A percentile compares a stretch with the other conserved stretches of the same genome.
Conservation (phyloP, 257 asterid genomes). For the Galeopsis tetrahit region DNA sequence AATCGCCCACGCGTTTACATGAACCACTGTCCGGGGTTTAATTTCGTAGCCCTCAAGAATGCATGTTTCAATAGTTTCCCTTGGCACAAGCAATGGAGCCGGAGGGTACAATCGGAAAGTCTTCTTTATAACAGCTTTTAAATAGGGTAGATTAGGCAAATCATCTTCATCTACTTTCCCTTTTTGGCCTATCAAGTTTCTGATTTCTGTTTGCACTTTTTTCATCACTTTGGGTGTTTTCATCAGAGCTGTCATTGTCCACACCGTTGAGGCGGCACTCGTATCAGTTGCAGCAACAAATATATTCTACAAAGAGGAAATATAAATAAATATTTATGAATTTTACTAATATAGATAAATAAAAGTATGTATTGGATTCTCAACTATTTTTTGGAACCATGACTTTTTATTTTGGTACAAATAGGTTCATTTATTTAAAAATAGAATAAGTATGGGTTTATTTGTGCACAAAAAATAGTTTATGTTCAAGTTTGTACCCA, state of each 20-base stretch:
- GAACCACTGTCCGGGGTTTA: slow-evolving; percentile 17
- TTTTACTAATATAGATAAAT: too few relatives aligned
- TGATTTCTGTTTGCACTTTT: slow-evolving; percentile 13
- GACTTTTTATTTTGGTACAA: too few relatives aligned
- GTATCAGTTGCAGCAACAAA: slow-evolving; percentile 14
- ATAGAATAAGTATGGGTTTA: too few relatives aligned
- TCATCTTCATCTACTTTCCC: slow-evolving; percentile 27
- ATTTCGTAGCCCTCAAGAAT: slow-evolving; percentile 22
- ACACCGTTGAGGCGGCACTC: not conserved
- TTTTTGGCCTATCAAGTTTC: not conserved
- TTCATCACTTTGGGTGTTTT: slow-evolving; percentile 18
- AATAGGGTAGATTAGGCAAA: slow-evolving; percentile 21
- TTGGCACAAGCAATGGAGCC: slow-evolving; percentile 19
- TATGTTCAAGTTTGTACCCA: too few relatives aligned
- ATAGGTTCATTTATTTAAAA: too few relatives aligned
- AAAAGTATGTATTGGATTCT: too few relatives aligned
- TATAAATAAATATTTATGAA: not conserved
- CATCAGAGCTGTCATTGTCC: slow-evolving; percentile 32
- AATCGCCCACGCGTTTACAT: slow-evolving; percentile 7
- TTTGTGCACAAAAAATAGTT: too few relatives aligned
- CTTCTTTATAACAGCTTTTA: slow-evolving; percentile 25
- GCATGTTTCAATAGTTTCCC: slow-evolving; percentile 1
- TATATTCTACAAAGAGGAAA: slow-evolving; percentile 1
- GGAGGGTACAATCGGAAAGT: slow-evolving; percentile 26
- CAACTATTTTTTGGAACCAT: too few relatives aligned